Evolutionary conservation across 495 filamentous ascomycete genomes (phyloP).

Genomic region (Penicillium diatomitis): DNA sequence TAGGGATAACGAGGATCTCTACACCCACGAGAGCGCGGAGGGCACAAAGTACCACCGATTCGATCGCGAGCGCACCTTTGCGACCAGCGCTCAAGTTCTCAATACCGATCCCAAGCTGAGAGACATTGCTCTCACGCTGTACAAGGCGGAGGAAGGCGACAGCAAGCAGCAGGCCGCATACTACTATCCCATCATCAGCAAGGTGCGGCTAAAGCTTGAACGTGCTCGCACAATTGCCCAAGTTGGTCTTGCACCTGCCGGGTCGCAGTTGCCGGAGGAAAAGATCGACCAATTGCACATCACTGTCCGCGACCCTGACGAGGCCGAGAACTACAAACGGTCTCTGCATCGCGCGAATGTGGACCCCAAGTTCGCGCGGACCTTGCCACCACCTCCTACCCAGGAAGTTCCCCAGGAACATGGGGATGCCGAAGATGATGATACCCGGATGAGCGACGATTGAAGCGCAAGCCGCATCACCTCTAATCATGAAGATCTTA

Average conservation of each 20-base stretch:
- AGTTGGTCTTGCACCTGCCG: constrained; percentile 33
- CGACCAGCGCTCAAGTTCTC: constrained; percentile 61
- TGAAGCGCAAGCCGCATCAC: background rate
- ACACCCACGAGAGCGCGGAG: constrained; percentile 46
- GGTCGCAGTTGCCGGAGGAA: constrained; percentile 28
- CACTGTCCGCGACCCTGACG: constrained; percentile 43
- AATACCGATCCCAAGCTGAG: constrained; percentile 43
- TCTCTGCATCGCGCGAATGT: constrained; percentile 32
- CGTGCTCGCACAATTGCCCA: constrained; percentile 43
- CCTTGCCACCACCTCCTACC: constrained; percentile 22
- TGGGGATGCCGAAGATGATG: constrained; percentile 8
- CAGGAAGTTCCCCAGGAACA: constrained; percentile 14
- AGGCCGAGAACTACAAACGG: constrained; percentile 43
- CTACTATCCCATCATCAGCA: constrained; percentile 82
- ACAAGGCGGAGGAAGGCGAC: constrained; percentile 45
- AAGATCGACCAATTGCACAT: constrained; percentile 50
- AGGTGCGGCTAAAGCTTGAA: constrained; percentile 50
- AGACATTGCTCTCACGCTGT: constrained; percentile 53
- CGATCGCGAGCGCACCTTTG: constrained; percentile 72
- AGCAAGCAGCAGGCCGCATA: constrained; percentile 63
- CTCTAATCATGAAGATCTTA: background rate
- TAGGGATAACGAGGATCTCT: constrained; percentile 56
- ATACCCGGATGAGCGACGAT: constrained; percentile 19
- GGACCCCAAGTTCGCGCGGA: constrained; percentile 35
- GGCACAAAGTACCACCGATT: constrained; percentile 54